Conservation (phyloP, 768 basidiomycete genomes). For the Podaxis rugospora region DNA sequence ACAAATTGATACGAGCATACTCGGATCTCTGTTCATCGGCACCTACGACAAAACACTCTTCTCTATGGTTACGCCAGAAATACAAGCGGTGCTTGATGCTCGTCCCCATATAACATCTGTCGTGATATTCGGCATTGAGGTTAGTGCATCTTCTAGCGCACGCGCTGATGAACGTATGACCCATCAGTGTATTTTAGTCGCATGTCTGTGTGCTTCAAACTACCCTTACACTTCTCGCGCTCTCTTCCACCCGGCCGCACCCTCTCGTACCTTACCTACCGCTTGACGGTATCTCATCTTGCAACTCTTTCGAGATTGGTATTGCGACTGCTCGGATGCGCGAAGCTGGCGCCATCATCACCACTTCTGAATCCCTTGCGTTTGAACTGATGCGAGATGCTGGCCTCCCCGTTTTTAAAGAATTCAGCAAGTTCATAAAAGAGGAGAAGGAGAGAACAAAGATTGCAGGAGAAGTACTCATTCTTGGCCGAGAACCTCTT, state of each 20-base stretch:
- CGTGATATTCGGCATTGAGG: slow-evolving; percentile 88
- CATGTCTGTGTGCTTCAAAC: slow-evolving; percentile 91
- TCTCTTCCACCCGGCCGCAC: slow-evolving; percentile 21
- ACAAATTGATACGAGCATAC: slow-evolving; percentile 49
- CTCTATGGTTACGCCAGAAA: slow-evolving; percentile 77
- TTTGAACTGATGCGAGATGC: slow-evolving; percentile 77
- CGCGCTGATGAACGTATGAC: not conserved
- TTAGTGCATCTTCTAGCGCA: slow-evolving; percentile 25
- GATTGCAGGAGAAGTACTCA: slow-evolving; percentile 30
- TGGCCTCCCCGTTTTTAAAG: slow-evolving; percentile 58
- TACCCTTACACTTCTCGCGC: slow-evolving; percentile 56
- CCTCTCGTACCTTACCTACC: slow-evolving; percentile 48
- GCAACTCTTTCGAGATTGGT: slow-evolving; percentile 75
- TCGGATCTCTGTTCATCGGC: slow-evolving; percentile 54
- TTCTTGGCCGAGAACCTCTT: slow-evolving; percentile 15
- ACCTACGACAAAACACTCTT: slow-evolving; percentile 77
- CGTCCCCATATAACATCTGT: slow-evolving; percentile 51
- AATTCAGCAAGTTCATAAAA: slow-evolving; percentile 69
- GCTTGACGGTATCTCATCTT: slow-evolving; percentile 80
- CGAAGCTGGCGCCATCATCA: slow-evolving; percentile 69
- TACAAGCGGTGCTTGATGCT: slow-evolving; percentile 45
- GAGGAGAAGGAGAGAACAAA: slow-evolving; percentile 67
- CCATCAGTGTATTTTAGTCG: slow-evolving; percentile 42
- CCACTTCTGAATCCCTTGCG: slow-evolving; percentile 76
- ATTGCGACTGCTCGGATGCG: slow-evolving; percentile 68